Evolutionary conservation across 495 filamentous ascomycete genomes (phyloP), one percentile per base, ranked within the genome.

Genomic region (Annulohypoxylon moriforme): DNA sequence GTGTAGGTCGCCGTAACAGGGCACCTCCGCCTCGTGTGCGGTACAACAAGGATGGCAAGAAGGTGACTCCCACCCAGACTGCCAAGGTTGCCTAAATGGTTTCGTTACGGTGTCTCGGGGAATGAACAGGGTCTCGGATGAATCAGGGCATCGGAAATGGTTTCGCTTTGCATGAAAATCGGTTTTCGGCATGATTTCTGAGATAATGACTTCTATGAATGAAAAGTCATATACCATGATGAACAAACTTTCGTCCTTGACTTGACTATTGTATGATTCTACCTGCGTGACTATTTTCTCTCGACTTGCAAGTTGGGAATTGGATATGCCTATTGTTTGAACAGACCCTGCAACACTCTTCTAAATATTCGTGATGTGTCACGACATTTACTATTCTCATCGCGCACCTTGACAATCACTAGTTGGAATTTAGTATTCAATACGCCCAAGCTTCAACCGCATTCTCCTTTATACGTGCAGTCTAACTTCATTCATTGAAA

Each of bases 41-140:
- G 74, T 99, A 97, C 92, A 99, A 99, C 91, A 98, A 98, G 91
- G 96, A 99, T 82, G 96, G 96, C 87, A 99, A 99, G 92, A 99
- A 98, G 91, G 89, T 99, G 82, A 93, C 90, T 85, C 94, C 96
- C 66, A 94, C 93, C 82, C 91, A 95, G 77, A 78, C 74, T 73
- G 76, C 80, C 69, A 86, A 85, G 82, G 78, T 81, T 52, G 64
- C 75, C 46, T 78, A 76, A 75, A 68, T 27, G 67, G 66, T 68
- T 68, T 22, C 56, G 42, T 61, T 65, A 67, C 36, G 68, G 72
- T 71, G 68, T 78, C 68, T 69, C 68, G 44, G 73, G 63, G 69
- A 72, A 67, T 69, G 62, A 50, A 50, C n/a, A 34, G 61, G 71
- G 66, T 66, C 71, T 68, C 68, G 74, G 69, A 71, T 61, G 66